A percentile compares a stretch with the other conserved stretches of the same genome.
phyloP scores from a whole-genome alignment of 441 rosid species.

The Mallotus japonicus region DNA sequence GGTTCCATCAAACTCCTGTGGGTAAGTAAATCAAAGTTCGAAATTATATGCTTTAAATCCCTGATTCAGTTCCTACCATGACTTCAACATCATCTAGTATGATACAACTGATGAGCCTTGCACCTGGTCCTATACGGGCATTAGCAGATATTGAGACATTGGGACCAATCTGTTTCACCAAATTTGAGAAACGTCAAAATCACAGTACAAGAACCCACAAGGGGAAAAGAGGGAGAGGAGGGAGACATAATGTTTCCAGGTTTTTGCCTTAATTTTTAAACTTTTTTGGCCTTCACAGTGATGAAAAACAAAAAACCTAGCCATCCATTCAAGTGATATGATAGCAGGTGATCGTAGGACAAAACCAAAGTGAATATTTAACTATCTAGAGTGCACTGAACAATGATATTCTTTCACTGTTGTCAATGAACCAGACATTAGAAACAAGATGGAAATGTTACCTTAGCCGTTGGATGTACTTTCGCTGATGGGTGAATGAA shows the following conservation, averaged over 20 bases:
- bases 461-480: slow-evolving; percentile 96
- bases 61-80: slow-evolving; percentile 51
- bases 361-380: not conserved
- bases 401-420: not conserved
- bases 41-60: not conserved
- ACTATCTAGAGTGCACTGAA: not conserved
- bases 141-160: slow-evolving; percentile 89
- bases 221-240: not conserved
- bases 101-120: slow-evolving; percentile 83
- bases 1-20: not conserved
- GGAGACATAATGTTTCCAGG: not conserved
- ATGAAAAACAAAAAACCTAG: not conserved
- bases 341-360: not conserved
- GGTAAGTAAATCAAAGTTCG: not conserved
- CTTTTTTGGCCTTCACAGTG: not conserved
- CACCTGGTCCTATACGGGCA: slow-evolving; percentile 95
- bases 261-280: not conserved
- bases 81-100: slow-evolving; percentile 85
- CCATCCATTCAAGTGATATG: not conserved
- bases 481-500: slow-evolving; percentile 94
- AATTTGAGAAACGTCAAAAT: slow-evolving; percentile 21
- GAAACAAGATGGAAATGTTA: slow-evolving; percentile 27
- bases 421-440: not conserved
- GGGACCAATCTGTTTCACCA: slow-evolving; percentile 73
- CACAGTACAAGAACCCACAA: not conserved